Evolutionary conservation across 495 filamentous ascomycete species (phyloP), one percentile per base, ranked within the genome.

Genomic region (Cercophora newfieldiana): DNA sequence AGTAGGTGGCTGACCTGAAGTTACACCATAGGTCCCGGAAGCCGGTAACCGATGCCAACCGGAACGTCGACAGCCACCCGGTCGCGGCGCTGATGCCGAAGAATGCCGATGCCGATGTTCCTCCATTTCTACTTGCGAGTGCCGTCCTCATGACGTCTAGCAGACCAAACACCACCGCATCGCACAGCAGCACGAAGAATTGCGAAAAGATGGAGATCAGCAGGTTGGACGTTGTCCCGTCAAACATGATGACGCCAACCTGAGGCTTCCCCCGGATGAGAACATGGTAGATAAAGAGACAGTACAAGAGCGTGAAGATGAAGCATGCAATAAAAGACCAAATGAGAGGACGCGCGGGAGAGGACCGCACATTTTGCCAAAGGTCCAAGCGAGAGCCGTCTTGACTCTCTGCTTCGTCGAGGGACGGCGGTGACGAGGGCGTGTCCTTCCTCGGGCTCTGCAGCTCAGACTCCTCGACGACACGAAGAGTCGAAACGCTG

Each of bases 1-100:
- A 28, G 18, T 7, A 58, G n/a, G 10, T 58, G 21, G 24, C 50
- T 22, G 8, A 58, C 55, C 55, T 58, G 33, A 60, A 48, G 21
- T 60, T 28, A 21, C 58, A 60, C 58, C 58, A 60, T 2, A 60
- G 16, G 25, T 60, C 58, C 31, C 58, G 30, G 25, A 60, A 60
- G 21, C 31, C 58, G 48, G 51, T 54, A 26, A 63, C 48, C 2
- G 49, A 54, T 10, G 61, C 61, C 0, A 63, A 18, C 10, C 61
- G 49, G 25, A 63, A 63, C 1, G 53, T 49, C 3, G 48, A 54
- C 0, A 54, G 28, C 61, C 61, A 63, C 24, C 48, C 61, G 4
- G 61, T 63, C 25, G 61, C 61, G 1, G 30, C 61, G 25, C 61
- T 54, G 28, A 63, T 63, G 26, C 61, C 61, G 37, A 63, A 63